Evolutionary conservation across 805 yeast genomes (phyloP), one percentile per base, ranked within the genome.

Genomic region (Wickerhamiella australiensis): DNA sequence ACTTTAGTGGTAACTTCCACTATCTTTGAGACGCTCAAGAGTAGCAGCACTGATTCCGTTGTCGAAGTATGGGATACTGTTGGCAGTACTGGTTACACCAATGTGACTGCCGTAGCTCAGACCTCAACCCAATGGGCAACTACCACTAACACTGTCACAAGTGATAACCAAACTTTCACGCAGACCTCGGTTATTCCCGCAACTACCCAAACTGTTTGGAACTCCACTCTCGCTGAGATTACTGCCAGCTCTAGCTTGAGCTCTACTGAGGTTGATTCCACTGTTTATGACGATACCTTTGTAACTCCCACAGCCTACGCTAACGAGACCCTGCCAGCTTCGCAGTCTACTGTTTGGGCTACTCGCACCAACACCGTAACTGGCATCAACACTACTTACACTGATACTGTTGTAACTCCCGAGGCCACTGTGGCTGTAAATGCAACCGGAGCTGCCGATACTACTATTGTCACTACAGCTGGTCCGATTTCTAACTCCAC

Each of bases 21-120:
- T 23, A 37, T 46, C 17, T 46, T 18, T 46, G 17, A 54, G 22
- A 57, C 60, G 1, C 52, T 54, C 11, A 22, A 25, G n/a, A 12
- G 21, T 23, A 22, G 27, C 7, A 25, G 17, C 25, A 41, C 42
- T 26, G 49, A 47, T 2, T 27, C 41, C 9, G 36, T 42, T 21
- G 51, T 42, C 13, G 29, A 33, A 4, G 40, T 36, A 3, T 27
- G 37, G 37, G 51, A 49, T 21, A 33, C 33, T n/a, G 21, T 29
- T 21, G 44, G 41, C 36, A 13, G 31, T 13, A 33, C 36, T 15
- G 43, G 4, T 2, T 49, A 35, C 20, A 47, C 43, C 15, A 42
- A 43, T 21, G 47, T 33, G 13, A 42, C 47, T 17, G 51, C 18
- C 17, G n/a, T 33, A 8, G 27, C 51, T n/a, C 2, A 22, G 15